Evolutionary conservation across 164 flowering plant genomes (phyloP), one percentile per base, ranked within the genome.

Genomic region (Buxus sempervirens): DNA sequence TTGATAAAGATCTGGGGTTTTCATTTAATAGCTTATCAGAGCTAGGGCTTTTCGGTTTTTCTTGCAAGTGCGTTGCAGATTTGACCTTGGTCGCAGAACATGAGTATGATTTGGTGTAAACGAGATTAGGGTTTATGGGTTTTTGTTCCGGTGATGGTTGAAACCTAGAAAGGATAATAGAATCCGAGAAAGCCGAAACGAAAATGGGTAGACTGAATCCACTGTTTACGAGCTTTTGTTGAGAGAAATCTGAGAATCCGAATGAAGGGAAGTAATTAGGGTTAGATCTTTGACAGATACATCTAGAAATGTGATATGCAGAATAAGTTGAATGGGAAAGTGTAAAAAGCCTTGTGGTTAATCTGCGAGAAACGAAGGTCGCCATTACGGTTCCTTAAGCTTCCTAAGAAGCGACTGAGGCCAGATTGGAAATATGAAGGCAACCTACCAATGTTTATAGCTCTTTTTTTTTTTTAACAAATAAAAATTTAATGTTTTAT

Each of bases 51-150:
- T 27, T 16, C 51, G 48, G 5, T 20, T 54, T 57, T 9, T 58
- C 21, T 20, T 28, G 36, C 25, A 54, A 14, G 38, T 9, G 58
- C 7, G 23, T 58, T 23, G 54, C 32, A 57, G 63, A 62, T n/a
- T 26, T 5, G 69, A 66, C 24, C 38, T 25, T 22, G 25, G 42
- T 14, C 26, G 19, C 16, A 62, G 63, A 67, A 67, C 9, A 27
- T 26, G 76, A 59, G 58, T 41, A 60, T 54, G 73, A 70, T 70
- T 63, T 65, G 66, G 41, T 5, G 70, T 60, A 69, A 54, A 1
- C 60, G 49, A 23, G 54, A 61, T 65, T 59, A 59, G 73, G 70
- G 66, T 65, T 61, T 69, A 24, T 4, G 62, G 62, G 63, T 54
- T 68, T 49, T 22, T 22, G 20, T 23, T 23, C 62, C 2, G 49